A percentile compares a stretch with the other conserved stretches of the same genome.
These are phyloP conservation scores for Francoa sonchifolia DNA, from an alignment of 441 rosid genomes.

Conservation along the genomic window DNA sequence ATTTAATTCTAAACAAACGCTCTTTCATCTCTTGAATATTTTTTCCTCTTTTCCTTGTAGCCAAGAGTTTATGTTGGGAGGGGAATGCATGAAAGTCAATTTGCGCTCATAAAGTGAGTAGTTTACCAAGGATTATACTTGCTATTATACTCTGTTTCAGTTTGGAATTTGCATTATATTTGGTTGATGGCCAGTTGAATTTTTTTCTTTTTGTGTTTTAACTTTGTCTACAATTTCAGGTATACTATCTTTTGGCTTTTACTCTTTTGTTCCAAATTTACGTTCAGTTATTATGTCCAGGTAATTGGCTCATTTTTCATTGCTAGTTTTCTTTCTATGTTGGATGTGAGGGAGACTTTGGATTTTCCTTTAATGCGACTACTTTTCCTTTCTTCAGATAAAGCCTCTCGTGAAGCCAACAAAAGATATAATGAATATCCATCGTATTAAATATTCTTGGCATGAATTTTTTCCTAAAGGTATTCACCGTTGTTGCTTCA, in stretches of 20 bases:
- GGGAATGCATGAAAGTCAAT: conserved; percentile 99
- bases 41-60: conserved; percentile 33
- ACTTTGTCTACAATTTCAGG: conserved; percentile 31
- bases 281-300: conserved; percentile 81
- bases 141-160: conserved; percentile 4
- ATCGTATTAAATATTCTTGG: conserved; percentile 60
- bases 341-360: background rate
- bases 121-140: conserved; percentile 7
- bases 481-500: conserved; percentile 15
- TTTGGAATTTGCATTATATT: conserved; percentile 5
- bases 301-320: conserved; percentile 23
- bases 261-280: conserved; percentile 59
- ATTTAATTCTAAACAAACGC: conserved; percentile 5
- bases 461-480: conserved; percentile 88
- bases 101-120: conserved; percentile 87
- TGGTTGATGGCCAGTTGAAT: too few species aligned
- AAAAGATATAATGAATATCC: conserved; percentile 66
- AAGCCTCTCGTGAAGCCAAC: conserved; percentile 91
- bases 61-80: conserved; percentile 93
- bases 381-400: conserved; percentile 31
- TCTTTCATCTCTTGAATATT: conserved; percentile 16
- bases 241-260: conserved; percentile 82
- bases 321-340: conserved; percentile 2
- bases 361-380: conserved; percentile 9
- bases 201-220: too few species aligned